Base-by-base conservation (phyloP, 2,329 filamentous ascomycete genomes). In the Biscogniauxia mediterranea region DNA sequence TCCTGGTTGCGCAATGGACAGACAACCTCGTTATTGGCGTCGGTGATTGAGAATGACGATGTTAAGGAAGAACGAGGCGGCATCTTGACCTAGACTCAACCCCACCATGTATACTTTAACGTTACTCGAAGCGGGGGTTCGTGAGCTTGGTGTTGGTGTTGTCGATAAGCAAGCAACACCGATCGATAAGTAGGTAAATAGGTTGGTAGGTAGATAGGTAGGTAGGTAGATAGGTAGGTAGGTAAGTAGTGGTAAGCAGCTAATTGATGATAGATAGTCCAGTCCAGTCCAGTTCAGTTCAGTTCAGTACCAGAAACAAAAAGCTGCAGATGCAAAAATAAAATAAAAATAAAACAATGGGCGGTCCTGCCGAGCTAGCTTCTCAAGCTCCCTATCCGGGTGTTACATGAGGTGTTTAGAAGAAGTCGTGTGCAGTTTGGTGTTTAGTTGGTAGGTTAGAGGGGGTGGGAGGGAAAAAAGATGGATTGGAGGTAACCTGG, bases 1-100 rank as follows among this genome's bases (percentile, higher is more conserved):
- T 99, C 95, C 75, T 97, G 93, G 76, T 97, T 97, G 74, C 88
- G 89, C 78, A 99, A 83, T 69, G 95, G 95, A 80, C 95, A 99
- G 74, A 97, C 91, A 75, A 99, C 95, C 80, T 98, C 94, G 78
- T 96, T 96, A 78, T 91, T 94, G 77, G 90, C 86, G 82, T 97
- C 92, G 72, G 91, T 91, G 72, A 96, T 91, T 69, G 92, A 93
- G 78, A 97, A 97, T 68, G 92, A 95, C 74, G 91, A 92, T 66
- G 91, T 95, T 74, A 96, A 84, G 69, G 91, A 89, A 72, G 90
- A 87, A 84, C 92, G 88, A 74, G 92, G 92, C 80, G 93, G 93
- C 93, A 97, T 97, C 80, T 83, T 84, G 82, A 82, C 78, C 64
- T 60, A 55, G 64, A 66, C 61, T 67, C 65, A 69, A 72, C 70